These are phyloP conservation scores for Fusarium oxysporum DNA, from an alignment of 2,329 filamentous ascomycete genomes.

Conservation along the genomic window DNA sequence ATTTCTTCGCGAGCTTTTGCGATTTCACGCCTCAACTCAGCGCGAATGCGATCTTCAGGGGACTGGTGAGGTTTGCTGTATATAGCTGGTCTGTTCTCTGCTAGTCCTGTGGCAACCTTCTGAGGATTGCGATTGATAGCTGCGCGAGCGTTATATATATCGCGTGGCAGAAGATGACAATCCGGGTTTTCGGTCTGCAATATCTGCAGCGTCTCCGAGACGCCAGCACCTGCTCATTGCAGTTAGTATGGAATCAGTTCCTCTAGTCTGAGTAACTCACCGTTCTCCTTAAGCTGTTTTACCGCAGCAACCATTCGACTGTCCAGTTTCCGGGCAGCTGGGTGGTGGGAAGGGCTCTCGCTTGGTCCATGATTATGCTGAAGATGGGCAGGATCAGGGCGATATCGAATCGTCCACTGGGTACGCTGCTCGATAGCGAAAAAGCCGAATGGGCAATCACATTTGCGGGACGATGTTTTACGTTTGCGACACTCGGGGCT, in stretches of 20 bases:
- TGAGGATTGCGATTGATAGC: constrained; percentile 74
- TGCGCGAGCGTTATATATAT: constrained; percentile 75
- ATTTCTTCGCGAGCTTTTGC: constrained; percentile 68
- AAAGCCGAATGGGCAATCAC: constrained; percentile 76
- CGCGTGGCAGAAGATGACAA: constrained; percentile 71
- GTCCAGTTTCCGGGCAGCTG: constrained; percentile 73
- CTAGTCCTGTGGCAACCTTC: constrained; percentile 69
- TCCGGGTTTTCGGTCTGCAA: constrained; percentile 73
- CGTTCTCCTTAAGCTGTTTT: constrained; percentile 73
- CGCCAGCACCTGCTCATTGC: constrained; percentile 67
- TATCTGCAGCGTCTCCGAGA: constrained; percentile 74
- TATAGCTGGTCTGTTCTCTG: constrained; percentile 71
- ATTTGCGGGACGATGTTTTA: constrained; percentile 76
- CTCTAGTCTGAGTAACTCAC: constrained; percentile 56
- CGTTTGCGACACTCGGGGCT: constrained; percentile 73
- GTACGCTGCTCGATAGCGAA: constrained; percentile 76
- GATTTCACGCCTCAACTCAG: constrained; percentile 70
- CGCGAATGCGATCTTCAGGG: constrained; percentile 71
- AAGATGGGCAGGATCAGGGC: constrained; percentile 68
- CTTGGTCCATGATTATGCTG: constrained; percentile 74
- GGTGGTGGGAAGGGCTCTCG: constrained; percentile 74
- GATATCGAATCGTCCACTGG: constrained; percentile 74
- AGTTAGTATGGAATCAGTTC: constrained; percentile 46
- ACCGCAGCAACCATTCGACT: constrained; percentile 76
- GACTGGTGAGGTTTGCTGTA: constrained; percentile 74